phyloP scores from a whole-genome alignment of 352 stramenopile genomes.

The Phytopythium delawarense region DNA sequence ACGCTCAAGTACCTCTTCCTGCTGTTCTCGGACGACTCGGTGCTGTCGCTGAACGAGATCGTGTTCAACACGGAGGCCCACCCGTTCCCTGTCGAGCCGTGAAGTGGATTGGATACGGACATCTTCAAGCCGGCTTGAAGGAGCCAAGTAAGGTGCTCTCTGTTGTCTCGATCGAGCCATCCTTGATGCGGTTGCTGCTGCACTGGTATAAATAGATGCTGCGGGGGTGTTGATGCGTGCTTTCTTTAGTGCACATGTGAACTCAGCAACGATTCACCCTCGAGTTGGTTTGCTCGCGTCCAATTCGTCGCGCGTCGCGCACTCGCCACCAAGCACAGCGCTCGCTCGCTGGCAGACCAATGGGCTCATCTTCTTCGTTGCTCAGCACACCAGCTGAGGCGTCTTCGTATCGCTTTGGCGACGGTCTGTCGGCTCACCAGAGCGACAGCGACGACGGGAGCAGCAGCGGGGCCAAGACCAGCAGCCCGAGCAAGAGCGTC shows the following conservation, averaged over 20 bases:
- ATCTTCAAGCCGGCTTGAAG: background rate
- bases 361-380: slow-evolving; percentile 7
- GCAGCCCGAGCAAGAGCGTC: background rate
- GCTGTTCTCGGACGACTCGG: slow-evolving; percentile 82
- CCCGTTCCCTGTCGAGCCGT: slow-evolving; percentile 56
- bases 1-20: slow-evolving; percentile 95
- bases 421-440: background rate
- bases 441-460: slow-evolving; percentile 5
- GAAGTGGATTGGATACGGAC: background rate
- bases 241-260: background rate
- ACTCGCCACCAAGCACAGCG: background rate
- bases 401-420: slow-evolving; percentile 18
- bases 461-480: background rate
- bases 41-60: slow-evolving; percentile 77
- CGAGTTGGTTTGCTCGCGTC: background rate
- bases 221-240: background rate
- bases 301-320: background rate
- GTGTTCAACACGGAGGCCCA: slow-evolving; percentile 91
- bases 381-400: background rate
- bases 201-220: background rate
- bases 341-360: background rate
- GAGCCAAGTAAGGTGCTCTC: background rate
- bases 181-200: background rate
- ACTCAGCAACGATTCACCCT: background rate
- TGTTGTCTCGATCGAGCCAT: background rate